Base-by-base conservation (phyloP, 2,329 filamentous ascomycete genomes). In the Myriosclerotinia curreyana region DNA sequence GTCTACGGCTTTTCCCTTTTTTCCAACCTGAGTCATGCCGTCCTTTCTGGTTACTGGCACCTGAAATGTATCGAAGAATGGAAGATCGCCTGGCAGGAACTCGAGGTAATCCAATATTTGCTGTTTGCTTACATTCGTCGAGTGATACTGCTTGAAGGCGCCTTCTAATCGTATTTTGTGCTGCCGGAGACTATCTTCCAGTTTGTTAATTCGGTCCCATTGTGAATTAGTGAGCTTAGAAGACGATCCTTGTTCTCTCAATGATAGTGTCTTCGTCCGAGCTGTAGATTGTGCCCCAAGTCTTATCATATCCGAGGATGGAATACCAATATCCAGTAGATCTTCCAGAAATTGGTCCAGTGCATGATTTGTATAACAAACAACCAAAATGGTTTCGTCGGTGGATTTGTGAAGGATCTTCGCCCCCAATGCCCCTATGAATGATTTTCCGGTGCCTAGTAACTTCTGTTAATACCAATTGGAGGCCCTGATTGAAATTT, bases 381-480 rank as follows among this genome's bases (percentile, higher is more conserved):
- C 73, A 0, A 92, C 82, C 0, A 93, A 77, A 0, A 92, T 82
- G 0, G 73, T 82, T 36, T 82, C 77, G 0, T 68, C 25, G 0
- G 82, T 84, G 6, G 78, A 69, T 0, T 82, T 72, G 25, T 85
- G 75, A 0, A 92, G 71, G 0, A 79, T 74, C 60, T 86, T 86
- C 0, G 84, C 82, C 1, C 87, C 77, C 2, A 89, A 75, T 0
- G 88, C 85, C 0, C 90, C 90, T 3, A 91, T 82, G 66, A 90
- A 90, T 0, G 88, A 91, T 68, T 93, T 93, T 1, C 90, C 90
- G 0, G 88, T 92, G 0, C 87, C 86, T 86, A 53, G 25, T 52
- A 46, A 55, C 62, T 58, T 65, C 65, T 62, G 56, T 22, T 40
- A 62, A 54, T 12, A 58, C 1, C 20, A 0, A 46, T 46, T 46